phyloP scores from a whole-genome alignment of 1,284 basidiomycete genomes.

The Rhodofomes roseus region DNA sequence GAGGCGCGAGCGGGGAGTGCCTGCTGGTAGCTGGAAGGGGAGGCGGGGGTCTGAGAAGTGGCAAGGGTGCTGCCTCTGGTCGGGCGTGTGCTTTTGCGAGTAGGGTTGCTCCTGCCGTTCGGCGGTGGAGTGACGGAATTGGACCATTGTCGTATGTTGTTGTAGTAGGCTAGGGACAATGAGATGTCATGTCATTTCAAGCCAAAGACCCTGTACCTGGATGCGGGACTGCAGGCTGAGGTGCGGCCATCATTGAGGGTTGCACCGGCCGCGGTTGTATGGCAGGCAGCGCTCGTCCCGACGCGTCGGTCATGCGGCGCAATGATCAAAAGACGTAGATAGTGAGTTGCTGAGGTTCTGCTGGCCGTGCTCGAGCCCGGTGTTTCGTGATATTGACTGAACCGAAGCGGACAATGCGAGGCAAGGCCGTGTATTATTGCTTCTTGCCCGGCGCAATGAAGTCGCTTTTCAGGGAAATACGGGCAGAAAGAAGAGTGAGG shows the following conservation, averaged over 20 bases:
- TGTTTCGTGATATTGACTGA: too few relatives aligned
- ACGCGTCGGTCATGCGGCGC: not conserved
- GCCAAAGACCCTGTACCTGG: slow-evolving; percentile 11
- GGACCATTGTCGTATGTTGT: slow-evolving; percentile 64
- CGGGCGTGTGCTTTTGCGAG: slow-evolving; percentile 33
- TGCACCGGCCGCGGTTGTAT: not conserved
- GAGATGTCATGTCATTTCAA: not conserved
- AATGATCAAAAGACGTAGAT: not conserved
- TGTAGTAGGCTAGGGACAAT: slow-evolving; percentile 46
- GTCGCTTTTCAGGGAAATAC: too few relatives aligned
- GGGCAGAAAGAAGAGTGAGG: too few relatives aligned
- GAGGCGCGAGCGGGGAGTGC: slow-evolving; percentile 25
- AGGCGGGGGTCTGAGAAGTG: slow-evolving; percentile 24
- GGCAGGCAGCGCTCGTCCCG: not conserved
- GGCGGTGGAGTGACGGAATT: slow-evolving; percentile 44
- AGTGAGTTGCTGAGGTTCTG: too few relatives aligned
- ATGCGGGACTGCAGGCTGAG: not conserved
- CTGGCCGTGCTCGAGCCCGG: too few relatives aligned
- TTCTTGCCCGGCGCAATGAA: too few relatives aligned
- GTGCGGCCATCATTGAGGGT: not conserved
- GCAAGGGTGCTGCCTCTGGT: slow-evolving; percentile 33
- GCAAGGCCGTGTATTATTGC: too few relatives aligned
- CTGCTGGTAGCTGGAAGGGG: slow-evolving; percentile 8
- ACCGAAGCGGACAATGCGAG: too few relatives aligned
- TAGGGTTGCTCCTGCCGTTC: slow-evolving; percentile 29